Evolutionary conservation across 2,329 filamentous ascomycete species (phyloP).

Genomic region (Niveomyces coronatus): DNA sequence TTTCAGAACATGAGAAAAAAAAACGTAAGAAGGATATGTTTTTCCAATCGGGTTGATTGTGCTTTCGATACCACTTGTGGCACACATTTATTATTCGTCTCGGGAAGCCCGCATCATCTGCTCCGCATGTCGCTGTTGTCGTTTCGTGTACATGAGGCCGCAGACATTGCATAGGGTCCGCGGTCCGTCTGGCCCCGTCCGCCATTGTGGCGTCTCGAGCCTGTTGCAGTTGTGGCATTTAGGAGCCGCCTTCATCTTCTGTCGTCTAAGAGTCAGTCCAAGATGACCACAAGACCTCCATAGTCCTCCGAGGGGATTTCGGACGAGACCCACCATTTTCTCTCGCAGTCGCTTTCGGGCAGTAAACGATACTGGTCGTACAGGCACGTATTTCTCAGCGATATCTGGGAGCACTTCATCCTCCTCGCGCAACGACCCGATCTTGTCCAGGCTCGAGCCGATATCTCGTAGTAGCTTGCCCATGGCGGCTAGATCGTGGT

Average conservation of each 20-base stretch:
- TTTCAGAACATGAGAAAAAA: too few species aligned
- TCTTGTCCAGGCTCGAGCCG: slow-evolving; percentile 2
- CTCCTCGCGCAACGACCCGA: slow-evolving; percentile 6
- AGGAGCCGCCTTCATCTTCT: slow-evolving; percentile 1
- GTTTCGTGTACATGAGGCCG: slow-evolving; percentile 6
- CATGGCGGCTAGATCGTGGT: slow-evolving; percentile 5
- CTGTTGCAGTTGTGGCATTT: slow-evolving; percentile 5
- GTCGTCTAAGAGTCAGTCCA: neutral
- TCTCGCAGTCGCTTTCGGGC: slow-evolving; percentile 1
- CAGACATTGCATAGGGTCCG: slow-evolving; percentile 8
- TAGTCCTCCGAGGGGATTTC: neutral
- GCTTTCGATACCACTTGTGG: too few species aligned
- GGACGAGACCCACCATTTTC: neutral
- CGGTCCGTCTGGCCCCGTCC: slow-evolving; percentile 6
- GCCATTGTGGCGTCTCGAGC: slow-evolving; percentile 8
- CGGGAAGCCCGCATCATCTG: neutral
- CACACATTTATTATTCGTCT: slow-evolving; percentile 1
- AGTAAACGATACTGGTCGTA: slow-evolving; percentile 1
- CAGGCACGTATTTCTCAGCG: slow-evolving; percentile 1
- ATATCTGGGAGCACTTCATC: neutral
- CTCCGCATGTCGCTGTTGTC: neutral
- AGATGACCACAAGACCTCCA: neutral
- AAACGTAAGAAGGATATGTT: too few species aligned
- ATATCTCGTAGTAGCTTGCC: slow-evolving; percentile 3
- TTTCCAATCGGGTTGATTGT: too few species aligned